These are phyloP conservation scores for Tetrapisispora nanseiensis DNA, from an alignment of 805 yeast genomes.

Conservation along the genomic window DNA sequence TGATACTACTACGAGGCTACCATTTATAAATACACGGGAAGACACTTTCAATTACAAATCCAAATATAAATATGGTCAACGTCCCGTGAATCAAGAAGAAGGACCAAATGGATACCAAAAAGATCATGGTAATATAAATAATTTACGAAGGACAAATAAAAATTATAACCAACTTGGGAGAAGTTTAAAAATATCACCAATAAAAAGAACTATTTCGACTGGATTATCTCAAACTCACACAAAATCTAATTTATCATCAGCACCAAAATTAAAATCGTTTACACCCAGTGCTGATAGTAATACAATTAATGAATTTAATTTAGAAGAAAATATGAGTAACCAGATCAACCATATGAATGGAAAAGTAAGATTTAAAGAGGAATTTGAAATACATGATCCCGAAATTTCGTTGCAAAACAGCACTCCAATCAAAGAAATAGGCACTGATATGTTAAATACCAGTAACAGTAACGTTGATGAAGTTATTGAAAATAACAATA, in stretches of 20 bases:
- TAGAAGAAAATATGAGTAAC: background rate
- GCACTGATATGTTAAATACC: background rate
- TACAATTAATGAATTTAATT: too few relatives aligned
- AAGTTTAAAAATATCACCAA: conserved; percentile 3
- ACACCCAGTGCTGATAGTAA: too few relatives aligned
- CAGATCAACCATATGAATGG: background rate
- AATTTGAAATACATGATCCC: background rate
- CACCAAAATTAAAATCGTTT: background rate
- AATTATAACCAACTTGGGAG: background rate
- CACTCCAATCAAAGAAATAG: background rate
- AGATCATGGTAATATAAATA: too few relatives aligned
- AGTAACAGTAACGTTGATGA: background rate
- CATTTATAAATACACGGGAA: background rate
- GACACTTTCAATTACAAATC: background rate
- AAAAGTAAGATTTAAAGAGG: background rate
- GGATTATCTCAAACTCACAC: background rate
- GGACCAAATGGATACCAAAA: background rate
- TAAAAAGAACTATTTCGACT: background rate
- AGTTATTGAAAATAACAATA: background rate
- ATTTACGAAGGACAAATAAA: background rate
- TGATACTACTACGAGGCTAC: background rate
- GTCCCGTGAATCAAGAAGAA: background rate
- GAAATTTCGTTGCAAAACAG: background rate
- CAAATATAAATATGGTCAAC: background rate
- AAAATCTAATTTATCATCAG: background rate